phyloP scores from a whole-genome alignment of 805 yeast genomes.

The Wickerhamomyces pijperi region DNA sequence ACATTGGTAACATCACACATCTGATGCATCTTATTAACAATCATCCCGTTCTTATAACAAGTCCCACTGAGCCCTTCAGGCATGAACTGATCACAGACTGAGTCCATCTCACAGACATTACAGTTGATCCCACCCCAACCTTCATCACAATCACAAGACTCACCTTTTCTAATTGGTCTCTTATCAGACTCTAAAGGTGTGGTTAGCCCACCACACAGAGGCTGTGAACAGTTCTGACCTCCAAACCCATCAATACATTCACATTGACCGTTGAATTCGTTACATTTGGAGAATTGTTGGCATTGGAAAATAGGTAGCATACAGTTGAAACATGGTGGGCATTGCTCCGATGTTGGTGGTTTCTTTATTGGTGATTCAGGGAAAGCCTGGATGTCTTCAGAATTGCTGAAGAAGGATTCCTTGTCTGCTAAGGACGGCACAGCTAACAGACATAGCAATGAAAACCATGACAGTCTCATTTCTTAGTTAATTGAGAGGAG shows the following conservation, averaged over 20 bases:
- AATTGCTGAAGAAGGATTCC: not conserved
- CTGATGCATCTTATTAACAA: slow-evolving; percentile 73
- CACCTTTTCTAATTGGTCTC: slow-evolving; percentile 49
- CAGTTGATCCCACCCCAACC: slow-evolving; percentile 97
- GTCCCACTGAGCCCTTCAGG: slow-evolving; percentile 82
- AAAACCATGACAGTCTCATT: not conserved
- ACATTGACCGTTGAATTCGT: slow-evolving; percentile 80
- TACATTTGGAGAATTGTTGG: slow-evolving; percentile 82
- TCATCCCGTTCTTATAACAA: slow-evolving; percentile 76
- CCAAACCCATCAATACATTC: slow-evolving; percentile 91
- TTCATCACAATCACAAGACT: slow-evolving; percentile 55
- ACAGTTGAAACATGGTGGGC: slow-evolving; percentile 94
- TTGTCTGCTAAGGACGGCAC: not conserved
- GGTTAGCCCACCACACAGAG: slow-evolving; percentile 73
- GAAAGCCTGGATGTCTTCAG: not conserved
- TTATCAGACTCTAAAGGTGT: slow-evolving; percentile 34
- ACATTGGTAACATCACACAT: slow-evolving; percentile 91
- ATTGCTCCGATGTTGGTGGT: slow-evolving; percentile 23
- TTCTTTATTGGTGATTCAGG: not conserved
- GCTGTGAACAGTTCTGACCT: slow-evolving; percentile 83
- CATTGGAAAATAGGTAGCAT: slow-evolving; percentile 85
- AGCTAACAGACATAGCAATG: not conserved
- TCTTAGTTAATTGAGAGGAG: no score
- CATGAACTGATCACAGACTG: slow-evolving; percentile 75
- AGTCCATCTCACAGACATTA: slow-evolving; percentile 66